Evolutionary conservation across 768 basidiomycete genomes (phyloP).

Genomic region (Auricularia cornea): DNA sequence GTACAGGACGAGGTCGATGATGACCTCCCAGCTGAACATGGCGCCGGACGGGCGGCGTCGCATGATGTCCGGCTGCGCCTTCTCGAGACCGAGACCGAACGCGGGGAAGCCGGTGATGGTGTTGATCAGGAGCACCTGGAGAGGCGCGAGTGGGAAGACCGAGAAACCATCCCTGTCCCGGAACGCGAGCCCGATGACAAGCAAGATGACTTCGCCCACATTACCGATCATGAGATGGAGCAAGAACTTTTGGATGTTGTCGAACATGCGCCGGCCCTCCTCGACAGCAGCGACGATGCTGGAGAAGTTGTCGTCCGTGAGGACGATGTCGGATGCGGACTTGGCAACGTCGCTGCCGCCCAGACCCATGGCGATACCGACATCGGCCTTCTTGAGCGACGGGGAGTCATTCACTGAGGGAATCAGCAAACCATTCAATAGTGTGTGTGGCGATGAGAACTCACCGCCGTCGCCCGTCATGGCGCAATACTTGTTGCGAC

Average conservation of each 20-base stretch:
- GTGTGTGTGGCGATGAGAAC: background rate
- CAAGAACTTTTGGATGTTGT: conserved; percentile 49
- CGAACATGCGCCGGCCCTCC: conserved; percentile 54
- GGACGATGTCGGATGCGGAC: conserved; percentile 53
- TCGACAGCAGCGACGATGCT: conserved; percentile 56
- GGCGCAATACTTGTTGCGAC: conserved; percentile 43
- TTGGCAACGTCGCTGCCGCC: conserved; percentile 49
- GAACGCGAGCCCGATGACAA: conserved; percentile 52
- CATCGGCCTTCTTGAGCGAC: conserved; percentile 47
- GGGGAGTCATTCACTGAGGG: conserved; percentile 49
- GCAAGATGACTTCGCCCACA: conserved; percentile 44
- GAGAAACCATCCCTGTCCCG: conserved; percentile 37
- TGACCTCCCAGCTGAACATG: conserved; percentile 29
- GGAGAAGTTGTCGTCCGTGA: conserved; percentile 59
- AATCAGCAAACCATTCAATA: background rate
- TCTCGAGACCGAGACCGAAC: conserved; percentile 45
- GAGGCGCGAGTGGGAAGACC: conserved; percentile 50
- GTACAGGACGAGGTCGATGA: conserved; percentile 28
- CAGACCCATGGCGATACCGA: conserved; percentile 54
- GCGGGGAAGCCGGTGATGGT: conserved; percentile 48
- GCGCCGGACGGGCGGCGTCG: conserved; percentile 29
- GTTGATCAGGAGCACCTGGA: conserved; percentile 46
- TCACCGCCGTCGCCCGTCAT: conserved; percentile 40
- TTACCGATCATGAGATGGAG: conserved; percentile 47
- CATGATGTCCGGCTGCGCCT: conserved; percentile 45